phyloP scores from a whole-genome alignment of 352 stramenopile genomes.

The Pythium dissotocum region DNA sequence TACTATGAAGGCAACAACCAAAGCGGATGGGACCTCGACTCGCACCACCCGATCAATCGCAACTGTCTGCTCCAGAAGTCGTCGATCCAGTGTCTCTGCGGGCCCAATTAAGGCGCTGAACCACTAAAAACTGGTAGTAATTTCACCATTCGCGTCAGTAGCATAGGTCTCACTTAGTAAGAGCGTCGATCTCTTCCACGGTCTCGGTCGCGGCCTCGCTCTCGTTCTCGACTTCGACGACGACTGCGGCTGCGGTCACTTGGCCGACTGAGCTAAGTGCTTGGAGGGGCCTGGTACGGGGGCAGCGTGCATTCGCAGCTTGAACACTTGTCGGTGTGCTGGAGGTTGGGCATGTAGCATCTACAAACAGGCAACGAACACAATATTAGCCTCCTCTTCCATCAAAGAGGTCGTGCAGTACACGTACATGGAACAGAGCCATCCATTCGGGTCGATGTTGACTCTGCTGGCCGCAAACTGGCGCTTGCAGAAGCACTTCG shows the following conservation, averaged over 20 bases:
- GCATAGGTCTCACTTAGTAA: not conserved
- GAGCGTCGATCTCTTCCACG: not conserved
- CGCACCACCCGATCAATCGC: slow-evolving; percentile 66
- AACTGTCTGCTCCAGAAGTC: slow-evolving; percentile 79
- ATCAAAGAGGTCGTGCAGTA: not conserved
- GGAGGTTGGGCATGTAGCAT: slow-evolving; percentile 9
- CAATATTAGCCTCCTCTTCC: not conserved
- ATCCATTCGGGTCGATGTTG: slow-evolving; percentile 45
- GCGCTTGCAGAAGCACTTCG: slow-evolving; percentile 46
- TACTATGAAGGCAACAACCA: slow-evolving; percentile 62
- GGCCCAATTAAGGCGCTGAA: slow-evolving; percentile 44
- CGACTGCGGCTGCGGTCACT: not conserved
- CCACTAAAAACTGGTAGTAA: not conserved
- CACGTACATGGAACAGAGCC: slow-evolving; percentile 73
- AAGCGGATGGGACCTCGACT: slow-evolving; percentile 52
- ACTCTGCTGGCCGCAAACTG: slow-evolving; percentile 53
- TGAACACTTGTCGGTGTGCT: not conserved
- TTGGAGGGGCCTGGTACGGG: not conserved
- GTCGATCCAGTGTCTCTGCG: slow-evolving; percentile 60
- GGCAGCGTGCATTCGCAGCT: not conserved
- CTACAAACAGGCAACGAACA: not conserved
- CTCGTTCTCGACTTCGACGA: not conserved
- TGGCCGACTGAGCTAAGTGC: not conserved
- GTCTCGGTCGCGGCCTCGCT: slow-evolving; percentile 2
- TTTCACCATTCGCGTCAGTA: too few relatives aligned